Evolutionary conservation across 2,329 filamentous ascomycete species (phyloP).

Genomic region (Nothophaeocryptopus gaeumannii): DNA sequence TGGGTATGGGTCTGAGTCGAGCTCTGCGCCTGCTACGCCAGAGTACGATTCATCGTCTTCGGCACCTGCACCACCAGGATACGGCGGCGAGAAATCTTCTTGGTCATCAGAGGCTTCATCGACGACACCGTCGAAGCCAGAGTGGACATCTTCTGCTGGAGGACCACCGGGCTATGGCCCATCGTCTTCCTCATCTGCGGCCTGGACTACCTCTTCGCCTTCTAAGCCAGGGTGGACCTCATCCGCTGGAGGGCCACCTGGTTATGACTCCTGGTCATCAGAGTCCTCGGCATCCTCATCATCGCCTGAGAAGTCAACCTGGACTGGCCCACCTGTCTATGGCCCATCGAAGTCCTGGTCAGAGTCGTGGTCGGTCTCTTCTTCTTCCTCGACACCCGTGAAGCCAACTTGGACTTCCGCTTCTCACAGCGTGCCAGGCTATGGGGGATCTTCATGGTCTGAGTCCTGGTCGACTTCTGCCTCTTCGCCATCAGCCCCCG

Average conservation of each 20-base stretch:
- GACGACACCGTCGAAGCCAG: not conserved
- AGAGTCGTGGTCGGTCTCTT: too few relatives aligned
- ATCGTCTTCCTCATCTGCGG: not conserved
- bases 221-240: not conserved
- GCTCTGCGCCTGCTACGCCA: not conserved
- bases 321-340: too few relatives aligned
- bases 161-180: not conserved
- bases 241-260: not conserved
- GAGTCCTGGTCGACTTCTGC: not conserved
- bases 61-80: constrained; percentile 1
- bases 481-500: not conserved
- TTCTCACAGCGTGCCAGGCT: not conserved
- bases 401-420: not conserved
- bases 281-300: not conserved
- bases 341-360: not conserved
- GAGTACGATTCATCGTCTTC: not conserved
- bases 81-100: constrained; percentile 1
- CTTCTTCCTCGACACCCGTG: not conserved
- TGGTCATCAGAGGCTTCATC: not conserved
- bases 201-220: not conserved
- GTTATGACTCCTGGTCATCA: not conserved
- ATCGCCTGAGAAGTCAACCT: too few relatives aligned
- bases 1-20: not conserved
- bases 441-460: not conserved
- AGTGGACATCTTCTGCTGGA: not conserved